Evolutionary conservation across 257 asterid species (phyloP).

Genomic region (Linaria vulgaris): DNA sequence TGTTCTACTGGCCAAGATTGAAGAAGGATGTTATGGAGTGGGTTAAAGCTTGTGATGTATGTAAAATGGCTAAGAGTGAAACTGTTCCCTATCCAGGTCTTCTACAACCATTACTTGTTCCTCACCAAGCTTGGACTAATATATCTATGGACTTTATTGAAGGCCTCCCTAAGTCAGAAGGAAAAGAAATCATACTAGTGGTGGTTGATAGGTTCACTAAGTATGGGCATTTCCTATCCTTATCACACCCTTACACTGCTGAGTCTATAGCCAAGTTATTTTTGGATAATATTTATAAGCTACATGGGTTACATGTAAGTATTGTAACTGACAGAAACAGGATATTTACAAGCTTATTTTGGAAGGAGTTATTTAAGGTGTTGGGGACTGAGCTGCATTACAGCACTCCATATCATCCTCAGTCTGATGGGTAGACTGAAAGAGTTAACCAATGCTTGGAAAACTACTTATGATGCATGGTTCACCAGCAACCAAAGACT

Average conservation of each 20-base stretch:
- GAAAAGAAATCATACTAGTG: background rate
- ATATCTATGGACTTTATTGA: conserved; percentile 20
- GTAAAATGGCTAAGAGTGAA: too few species aligned
- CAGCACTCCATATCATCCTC: conserved; percentile 2
- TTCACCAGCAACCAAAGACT: background rate
- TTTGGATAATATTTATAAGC: background rate
- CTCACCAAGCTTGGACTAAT: too few species aligned
- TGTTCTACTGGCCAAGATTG: too few species aligned
- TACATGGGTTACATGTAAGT: background rate
- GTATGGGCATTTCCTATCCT: too few species aligned
- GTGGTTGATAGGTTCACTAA: too few species aligned
- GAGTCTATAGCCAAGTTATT: too few species aligned
- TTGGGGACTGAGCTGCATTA: background rate
- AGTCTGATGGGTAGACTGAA: conserved; percentile 20
- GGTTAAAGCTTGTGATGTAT: too few species aligned
- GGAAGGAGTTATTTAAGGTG: background rate
- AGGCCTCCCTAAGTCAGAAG: background rate
- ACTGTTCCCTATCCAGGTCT: too few species aligned
- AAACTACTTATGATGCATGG: background rate
- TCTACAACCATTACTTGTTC: too few species aligned
- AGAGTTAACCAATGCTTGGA: conserved; percentile 16
- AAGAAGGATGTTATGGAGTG: too few species aligned
- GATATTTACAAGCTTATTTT: background rate
- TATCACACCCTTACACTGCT: too few species aligned
- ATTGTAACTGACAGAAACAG: conserved; percentile 9